Conservation (phyloP, 2,329 filamentous ascomycete species). For the Neocucurbitaria cava region DNA sequence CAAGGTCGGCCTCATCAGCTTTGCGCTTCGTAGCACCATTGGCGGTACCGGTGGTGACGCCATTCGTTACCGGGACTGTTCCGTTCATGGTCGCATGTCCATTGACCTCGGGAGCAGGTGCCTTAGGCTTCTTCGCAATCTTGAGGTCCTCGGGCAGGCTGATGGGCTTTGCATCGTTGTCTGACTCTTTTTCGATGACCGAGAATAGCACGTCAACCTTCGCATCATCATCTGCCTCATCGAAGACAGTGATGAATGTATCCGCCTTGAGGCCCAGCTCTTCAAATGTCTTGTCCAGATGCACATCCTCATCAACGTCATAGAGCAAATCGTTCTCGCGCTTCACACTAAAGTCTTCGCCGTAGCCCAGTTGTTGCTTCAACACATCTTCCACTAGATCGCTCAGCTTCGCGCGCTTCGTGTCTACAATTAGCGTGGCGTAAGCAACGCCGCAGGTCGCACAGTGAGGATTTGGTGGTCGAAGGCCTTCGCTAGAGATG, state of each 20-base stretch:
- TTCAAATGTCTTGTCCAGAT: conserved; percentile 77
- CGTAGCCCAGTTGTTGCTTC: conserved; percentile 74
- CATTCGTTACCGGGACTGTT: conserved; percentile 28
- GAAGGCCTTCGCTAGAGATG: conserved; percentile 62
- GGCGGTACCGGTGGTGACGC: conserved; percentile 30
- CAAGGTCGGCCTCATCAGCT: conserved; percentile 51
- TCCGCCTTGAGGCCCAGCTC: conserved; percentile 78
- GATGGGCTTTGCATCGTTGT: conserved; percentile 61
- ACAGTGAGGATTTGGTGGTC: conserved; percentile 78
- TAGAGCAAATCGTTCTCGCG: conserved; percentile 77
- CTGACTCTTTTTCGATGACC: conserved; percentile 63
- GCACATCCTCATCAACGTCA: conserved; percentile 87
- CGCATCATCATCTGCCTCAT: conserved; percentile 77
- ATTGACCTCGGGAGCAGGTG: conserved; percentile 31
- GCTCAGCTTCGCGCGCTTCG: conserved; percentile 74
- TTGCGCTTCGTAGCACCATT: conserved; percentile 50
- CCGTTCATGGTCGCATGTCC: conserved; percentile 32
- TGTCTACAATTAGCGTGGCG: conserved; percentile 70
- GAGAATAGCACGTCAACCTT: conserved; percentile 82
- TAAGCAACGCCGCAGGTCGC: conserved; percentile 81
- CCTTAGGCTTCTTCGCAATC: conserved; percentile 57
- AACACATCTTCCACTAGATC: conserved; percentile 81
- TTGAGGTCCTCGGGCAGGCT: conserved; percentile 55
- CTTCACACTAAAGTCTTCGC: conserved; percentile 79
- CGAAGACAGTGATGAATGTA: conserved; percentile 83